A percentile compares a stretch with the other conserved stretches of the same genome.
Evolutionary conservation across 306 rosid species (phyloP).

Genomic region (Vicia villosa): DNA sequence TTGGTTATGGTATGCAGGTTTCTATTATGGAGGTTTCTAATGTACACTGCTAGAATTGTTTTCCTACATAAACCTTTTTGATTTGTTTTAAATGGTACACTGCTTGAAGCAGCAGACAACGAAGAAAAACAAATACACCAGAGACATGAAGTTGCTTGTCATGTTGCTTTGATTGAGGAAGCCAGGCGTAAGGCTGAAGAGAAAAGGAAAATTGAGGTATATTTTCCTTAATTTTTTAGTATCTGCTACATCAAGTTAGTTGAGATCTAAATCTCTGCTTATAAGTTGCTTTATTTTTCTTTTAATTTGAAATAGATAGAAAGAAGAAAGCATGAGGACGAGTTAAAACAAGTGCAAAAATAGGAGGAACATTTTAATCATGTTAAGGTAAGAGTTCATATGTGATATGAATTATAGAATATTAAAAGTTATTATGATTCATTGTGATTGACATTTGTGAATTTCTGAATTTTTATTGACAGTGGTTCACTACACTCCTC

Average conservation of each 20-base stretch:
- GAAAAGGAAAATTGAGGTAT: constrained; percentile 86
- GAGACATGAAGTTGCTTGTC: constrained; percentile 96
- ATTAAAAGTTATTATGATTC: no score
- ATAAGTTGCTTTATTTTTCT: constrained; percentile 25
- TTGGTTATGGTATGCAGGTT: no score
- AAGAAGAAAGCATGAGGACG: constrained; percentile 95
- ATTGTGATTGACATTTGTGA: no score
- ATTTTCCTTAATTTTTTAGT: constrained; percentile 36
- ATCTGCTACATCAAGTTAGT: constrained; percentile 17
- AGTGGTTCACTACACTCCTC: no score
- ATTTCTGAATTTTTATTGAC: no score
- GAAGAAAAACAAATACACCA: constrained; percentile 91
- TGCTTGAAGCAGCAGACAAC: constrained; percentile 85
- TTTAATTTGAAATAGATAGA: constrained; percentile 67
- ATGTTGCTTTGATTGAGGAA: constrained; percentile 88
- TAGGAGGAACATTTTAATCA: constrained; percentile 95
- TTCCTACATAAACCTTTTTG: no score
- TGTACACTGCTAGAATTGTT: no score
- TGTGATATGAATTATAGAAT: no score
- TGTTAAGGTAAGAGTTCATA: constrained; percentile 63
- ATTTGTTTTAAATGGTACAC: no score
- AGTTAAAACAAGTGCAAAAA: constrained; percentile 84
- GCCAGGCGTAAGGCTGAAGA: constrained; percentile 98
- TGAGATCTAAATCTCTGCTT: constrained; percentile 16
- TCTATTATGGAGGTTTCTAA: no score